Conservation (phyloP, 257 asterid species). For the Primulina eburnea region DNA sequence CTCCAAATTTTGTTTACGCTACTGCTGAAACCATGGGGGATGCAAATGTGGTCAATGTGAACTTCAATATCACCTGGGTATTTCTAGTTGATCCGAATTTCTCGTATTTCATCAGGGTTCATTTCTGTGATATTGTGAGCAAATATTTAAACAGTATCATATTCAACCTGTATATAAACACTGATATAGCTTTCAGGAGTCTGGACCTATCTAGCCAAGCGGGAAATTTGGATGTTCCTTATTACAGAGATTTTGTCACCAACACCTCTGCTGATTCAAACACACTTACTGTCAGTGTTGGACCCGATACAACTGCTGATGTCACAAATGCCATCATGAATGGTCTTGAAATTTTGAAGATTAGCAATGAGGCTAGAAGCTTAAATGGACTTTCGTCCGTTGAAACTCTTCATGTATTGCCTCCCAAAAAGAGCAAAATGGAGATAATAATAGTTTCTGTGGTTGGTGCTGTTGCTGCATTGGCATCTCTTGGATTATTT, state of each 20-base stretch:
- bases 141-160: slow-evolving; percentile 49
- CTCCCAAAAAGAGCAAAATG: slow-evolving; percentile 38
- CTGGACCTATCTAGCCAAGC: slow-evolving; percentile 53
- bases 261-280: slow-evolving; percentile 35
- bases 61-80: slow-evolving; percentile 80
- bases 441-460: slow-evolving; percentile 41
- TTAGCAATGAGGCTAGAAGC: slow-evolving; percentile 67
- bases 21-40: slow-evolving; percentile 81
- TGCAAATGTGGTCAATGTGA: slow-evolving; percentile 47
- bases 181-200: slow-evolving; percentile 45
- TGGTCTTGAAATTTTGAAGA: slow-evolving; percentile 70
- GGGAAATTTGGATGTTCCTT: slow-evolving; percentile 53
- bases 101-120: slow-evolving; percentile 55
- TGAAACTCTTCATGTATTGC: slow-evolving; percentile 37
- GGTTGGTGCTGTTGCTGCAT: slow-evolving; percentile 38
- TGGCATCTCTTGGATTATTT: slow-evolving; percentile 47
- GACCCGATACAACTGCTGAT: slow-evolving; percentile 52
- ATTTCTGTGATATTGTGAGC: slow-evolving; percentile 80
- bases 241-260: slow-evolving; percentile 50
- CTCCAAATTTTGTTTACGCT: slow-evolving; percentile 64
- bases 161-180: slow-evolving; percentile 53
- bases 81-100: slow-evolving; percentile 55
- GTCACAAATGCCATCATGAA: slow-evolving; percentile 55
- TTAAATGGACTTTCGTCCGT: slow-evolving; percentile 52
- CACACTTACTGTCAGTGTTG: slow-evolving; percentile 55